Percentiles rank a stretch among this genome's conserved stretches.
phyloP scores from a whole-genome alignment of 495 filamentous ascomycete genomes.

The Entonaema liquescens region DNA sequence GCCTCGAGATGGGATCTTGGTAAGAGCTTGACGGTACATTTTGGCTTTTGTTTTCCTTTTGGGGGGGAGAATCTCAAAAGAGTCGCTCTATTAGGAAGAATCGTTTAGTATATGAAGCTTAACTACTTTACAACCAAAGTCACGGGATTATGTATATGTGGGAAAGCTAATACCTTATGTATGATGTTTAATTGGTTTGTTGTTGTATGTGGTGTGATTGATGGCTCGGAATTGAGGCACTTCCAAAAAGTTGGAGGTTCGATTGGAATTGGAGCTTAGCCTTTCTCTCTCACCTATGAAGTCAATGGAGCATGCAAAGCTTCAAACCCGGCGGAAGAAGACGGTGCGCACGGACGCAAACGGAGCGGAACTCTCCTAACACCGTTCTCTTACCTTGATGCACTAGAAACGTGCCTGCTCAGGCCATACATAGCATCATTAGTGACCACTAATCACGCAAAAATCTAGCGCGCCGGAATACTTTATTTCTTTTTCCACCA shows the following conservation, averaged over 20 bases:
- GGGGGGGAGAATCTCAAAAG: neutral
- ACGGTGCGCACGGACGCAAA: conserved; percentile 34
- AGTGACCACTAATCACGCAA: conserved; percentile 30
- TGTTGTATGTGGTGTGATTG: conserved; percentile 7
- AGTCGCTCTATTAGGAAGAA: neutral
- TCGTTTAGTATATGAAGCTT: neutral
- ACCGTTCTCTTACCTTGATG: neutral
- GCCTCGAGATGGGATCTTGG: conserved; percentile 62
- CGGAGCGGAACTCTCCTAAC: conserved; percentile 39
- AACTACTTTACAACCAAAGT: conserved; percentile 9
- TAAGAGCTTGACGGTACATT: conserved; percentile 74
- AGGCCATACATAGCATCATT: conserved; percentile 34
- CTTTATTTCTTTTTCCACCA: conserved; percentile 18
- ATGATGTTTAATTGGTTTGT: conserved; percentile 31
- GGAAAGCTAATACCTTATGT: conserved; percentile 13
- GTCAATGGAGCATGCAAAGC: conserved; percentile 19
- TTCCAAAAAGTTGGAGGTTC: conserved; percentile 20
- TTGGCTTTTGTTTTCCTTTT: conserved; percentile 36
- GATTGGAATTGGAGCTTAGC: conserved; percentile 32
- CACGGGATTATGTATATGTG: conserved; percentile 13
- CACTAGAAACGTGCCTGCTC: neutral
- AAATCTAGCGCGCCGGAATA: conserved; percentile 15
- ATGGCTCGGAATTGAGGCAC: conserved; percentile 31
- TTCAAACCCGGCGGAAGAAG: conserved; percentile 20
- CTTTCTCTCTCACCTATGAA: conserved; percentile 18